Percentiles rank a stretch among this genome's conserved stretches.
Evolutionary conservation across 768 basidiomycete genomes (phyloP).

Genomic region (Termitomyces sp.): DNA sequence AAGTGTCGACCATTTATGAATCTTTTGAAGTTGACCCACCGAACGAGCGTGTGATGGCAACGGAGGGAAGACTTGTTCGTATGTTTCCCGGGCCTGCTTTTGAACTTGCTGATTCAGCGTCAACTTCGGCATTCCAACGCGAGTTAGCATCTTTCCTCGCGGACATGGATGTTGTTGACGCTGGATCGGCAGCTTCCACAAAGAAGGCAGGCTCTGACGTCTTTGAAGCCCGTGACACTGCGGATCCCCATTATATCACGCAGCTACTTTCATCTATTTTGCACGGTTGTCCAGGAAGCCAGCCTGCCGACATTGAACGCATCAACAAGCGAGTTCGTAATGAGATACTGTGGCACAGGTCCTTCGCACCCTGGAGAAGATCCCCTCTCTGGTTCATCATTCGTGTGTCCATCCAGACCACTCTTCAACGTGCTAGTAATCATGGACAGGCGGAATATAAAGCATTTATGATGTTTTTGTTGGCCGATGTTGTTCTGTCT

Average conservation of each 20-base stretch:
- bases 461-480: conserved; percentile 38
- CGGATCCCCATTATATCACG: conserved; percentile 44
- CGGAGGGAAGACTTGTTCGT: conserved; percentile 38
- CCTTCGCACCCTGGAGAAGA: conserved; percentile 41
- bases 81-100: conserved; percentile 43
- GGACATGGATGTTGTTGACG: conserved; percentile 28
- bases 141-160: conserved; percentile 35
- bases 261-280: conserved; percentile 45
- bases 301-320: conserved; percentile 19
- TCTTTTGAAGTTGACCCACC: conserved; percentile 40
- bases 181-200: conserved; percentile 28
- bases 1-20: conserved; percentile 32
- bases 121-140: conserved; percentile 23
- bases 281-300: conserved; percentile 25
- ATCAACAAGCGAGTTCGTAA: conserved; percentile 41
- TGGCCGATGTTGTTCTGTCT: conserved; percentile 22
- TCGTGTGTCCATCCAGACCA: conserved; percentile 40
- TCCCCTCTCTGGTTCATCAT: conserved; percentile 46
- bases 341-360: conserved; percentile 37
- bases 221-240: conserved; percentile 33
- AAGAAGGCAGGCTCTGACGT: conserved; percentile 31
- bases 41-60: conserved; percentile 27
- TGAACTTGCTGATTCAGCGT: conserved; percentile 22
- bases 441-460: conserved; percentile 32
- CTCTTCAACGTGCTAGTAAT: conserved; percentile 14